Base-by-base conservation (phyloP, 1,284 basidiomycete genomes). In the Trichosporon sp. region DNA sequence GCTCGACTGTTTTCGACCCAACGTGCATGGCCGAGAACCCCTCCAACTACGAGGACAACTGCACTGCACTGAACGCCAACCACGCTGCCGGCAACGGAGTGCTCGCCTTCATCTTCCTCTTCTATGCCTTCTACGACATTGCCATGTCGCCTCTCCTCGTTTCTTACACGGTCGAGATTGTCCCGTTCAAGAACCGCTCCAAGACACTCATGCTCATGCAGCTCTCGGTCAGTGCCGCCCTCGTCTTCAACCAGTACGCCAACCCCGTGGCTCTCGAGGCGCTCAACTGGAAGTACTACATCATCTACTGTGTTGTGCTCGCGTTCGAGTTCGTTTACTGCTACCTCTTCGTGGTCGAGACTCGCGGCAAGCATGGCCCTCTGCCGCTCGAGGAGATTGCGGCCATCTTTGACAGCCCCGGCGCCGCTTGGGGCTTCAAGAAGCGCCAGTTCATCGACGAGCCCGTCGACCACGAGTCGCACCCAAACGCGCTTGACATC, bases 181-280 rank as follows among this genome's bases (percentile, higher is more conserved):
- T 76, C 2, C 76, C 76, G 16, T 78, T 74, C 74, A 54, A 70
- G 26, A 68, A 92, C 68, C 90, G 91, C 78, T 90, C 92, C 65
- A 92, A 92, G 86, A 91, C 91, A 69, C 88, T 92, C 85, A 91
- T 87, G 75, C 80, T 92, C 73, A 75, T 80, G 73, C 74, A 78
- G 61, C 74, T 83, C 54, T 72, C 74, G 46, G 81, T 83, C 74
- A 80, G 81, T 75, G 75, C 76, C 43, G 77, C 80, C 3, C 78
- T 82, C 48, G 77, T 79, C 63, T 73, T 80, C 73, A 81, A 83
- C 76, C 81, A 83, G 70, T 84, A 77, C 73, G 77, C 79, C 68
- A 84, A 83, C 77, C 82, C 82, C 31, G 75, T 83, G 66, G 83
- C 79, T 1, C 70, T 78, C 65, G 69, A 67, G 21, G 71, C 70